Percentiles rank a stretch among this genome's conserved stretches.
These are phyloP conservation scores for Aspergillus sp. DNA, from an alignment of 2,329 filamentous ascomycete species.

Conservation along the genomic window DNA sequence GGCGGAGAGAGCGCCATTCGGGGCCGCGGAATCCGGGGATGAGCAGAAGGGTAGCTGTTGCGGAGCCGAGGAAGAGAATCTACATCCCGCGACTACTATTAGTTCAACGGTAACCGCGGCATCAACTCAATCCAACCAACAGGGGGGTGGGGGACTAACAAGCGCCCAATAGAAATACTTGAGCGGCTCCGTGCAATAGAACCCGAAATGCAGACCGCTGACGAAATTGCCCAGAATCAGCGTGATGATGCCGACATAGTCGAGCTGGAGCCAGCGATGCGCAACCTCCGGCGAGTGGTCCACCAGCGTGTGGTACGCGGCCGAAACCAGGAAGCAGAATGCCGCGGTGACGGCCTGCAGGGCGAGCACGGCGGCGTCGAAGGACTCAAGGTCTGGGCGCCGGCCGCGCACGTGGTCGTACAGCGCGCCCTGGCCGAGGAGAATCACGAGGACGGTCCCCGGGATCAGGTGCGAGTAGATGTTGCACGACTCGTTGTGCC, in stretches of 20 bases:
- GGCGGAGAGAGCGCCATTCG: slow-evolving; percentile 19
- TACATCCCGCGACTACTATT: slow-evolving; percentile 4
- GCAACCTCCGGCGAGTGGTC: slow-evolving; percentile 21
- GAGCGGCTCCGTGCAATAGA: slow-evolving; percentile 23
- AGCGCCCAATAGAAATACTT: slow-evolving; percentile 27
- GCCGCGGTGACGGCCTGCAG: slow-evolving; percentile 17
- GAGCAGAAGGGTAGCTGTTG: slow-evolving; percentile 24
- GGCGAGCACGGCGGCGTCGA: slow-evolving; percentile 10
- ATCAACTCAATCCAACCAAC: no score
- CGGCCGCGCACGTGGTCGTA: slow-evolving; percentile 6
- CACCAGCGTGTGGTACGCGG: slow-evolving; percentile 25
- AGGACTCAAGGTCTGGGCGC: slow-evolving; percentile 2
- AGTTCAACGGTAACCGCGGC: neutral
- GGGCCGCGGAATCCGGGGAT: slow-evolving; percentile 23
- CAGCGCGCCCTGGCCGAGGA: slow-evolving; percentile 2
- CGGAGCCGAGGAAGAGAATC: slow-evolving; percentile 20
- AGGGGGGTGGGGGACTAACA: slow-evolving; percentile 13
- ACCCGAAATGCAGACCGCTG: slow-evolving; percentile 26
- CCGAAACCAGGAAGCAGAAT: slow-evolving; percentile 25
- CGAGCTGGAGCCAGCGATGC: slow-evolving; percentile 17
- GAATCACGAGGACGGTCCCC: slow-evolving; percentile 19
- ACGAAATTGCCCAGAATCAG: slow-evolving; percentile 27
- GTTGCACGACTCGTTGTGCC: slow-evolving; percentile 39
- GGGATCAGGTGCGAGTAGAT: slow-evolving; percentile 41
- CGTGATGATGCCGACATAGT: slow-evolving; percentile 25